These are phyloP conservation scores for Voacanga thouarsii DNA, from an alignment of 257 asterid genomes.

Conservation along the genomic window DNA sequence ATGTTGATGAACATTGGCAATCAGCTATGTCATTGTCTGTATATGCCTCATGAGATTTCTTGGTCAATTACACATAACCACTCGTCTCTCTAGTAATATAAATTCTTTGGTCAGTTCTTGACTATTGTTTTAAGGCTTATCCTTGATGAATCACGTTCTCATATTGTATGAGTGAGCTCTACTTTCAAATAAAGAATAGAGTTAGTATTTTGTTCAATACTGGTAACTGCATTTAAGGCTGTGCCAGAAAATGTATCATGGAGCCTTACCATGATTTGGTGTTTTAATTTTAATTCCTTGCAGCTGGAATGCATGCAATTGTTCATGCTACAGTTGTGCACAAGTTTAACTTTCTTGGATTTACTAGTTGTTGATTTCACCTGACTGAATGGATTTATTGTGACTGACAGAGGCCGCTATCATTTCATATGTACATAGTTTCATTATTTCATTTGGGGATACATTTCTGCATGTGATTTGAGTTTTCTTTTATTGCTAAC, in stretches of 20 bases:
- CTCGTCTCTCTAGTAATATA: neutral
- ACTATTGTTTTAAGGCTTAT: neutral
- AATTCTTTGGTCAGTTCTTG: neutral
- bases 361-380: conserved; percentile 4
- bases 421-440: neutral
- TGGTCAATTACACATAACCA: neutral
- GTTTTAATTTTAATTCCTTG: neutral
- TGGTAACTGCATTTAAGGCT: neutral
- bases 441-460: neutral
- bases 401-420: neutral
- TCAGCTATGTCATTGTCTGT: neutral
- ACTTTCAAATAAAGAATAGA: neutral
- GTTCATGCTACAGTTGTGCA: neutral
- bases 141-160: neutral
- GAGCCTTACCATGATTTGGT: neutral
- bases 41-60: neutral
- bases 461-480: neutral
- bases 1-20: neutral
- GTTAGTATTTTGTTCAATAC: neutral
- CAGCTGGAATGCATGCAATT: neutral
- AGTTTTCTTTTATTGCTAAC: neutral
- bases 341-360: neutral
- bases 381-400: neutral
- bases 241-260: neutral
- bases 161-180: neutral